phyloP scores from a whole-genome alignment of 495 filamentous ascomycete genomes.

The Penicillium roqueforti region DNA sequence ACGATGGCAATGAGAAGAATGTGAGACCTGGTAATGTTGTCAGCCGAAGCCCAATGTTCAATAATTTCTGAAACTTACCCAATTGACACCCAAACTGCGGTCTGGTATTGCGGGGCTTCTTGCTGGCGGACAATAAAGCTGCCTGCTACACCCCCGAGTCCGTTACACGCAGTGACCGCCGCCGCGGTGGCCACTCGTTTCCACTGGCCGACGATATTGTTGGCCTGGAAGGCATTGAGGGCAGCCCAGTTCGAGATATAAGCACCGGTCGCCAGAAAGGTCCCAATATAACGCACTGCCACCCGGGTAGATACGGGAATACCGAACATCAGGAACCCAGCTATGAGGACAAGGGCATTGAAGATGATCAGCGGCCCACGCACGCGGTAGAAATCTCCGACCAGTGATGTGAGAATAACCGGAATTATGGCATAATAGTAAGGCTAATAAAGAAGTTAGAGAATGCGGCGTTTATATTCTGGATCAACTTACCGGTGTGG shows the following conservation, averaged over 20 bases:
- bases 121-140: constrained; percentile 66
- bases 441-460: constrained; percentile 35
- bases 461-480: background rate
- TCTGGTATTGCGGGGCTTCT: constrained; percentile 52
- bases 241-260: constrained; percentile 81
- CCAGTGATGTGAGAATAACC: constrained; percentile 62
- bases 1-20: constrained; percentile 63
- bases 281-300: constrained; percentile 67
- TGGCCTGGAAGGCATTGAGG: constrained; percentile 66
- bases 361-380: constrained; percentile 68
- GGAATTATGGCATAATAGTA: constrained; percentile 75
- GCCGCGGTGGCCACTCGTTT: constrained; percentile 70
- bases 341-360: constrained; percentile 67
- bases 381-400: constrained; percentile 61
- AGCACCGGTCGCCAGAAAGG: constrained; percentile 70
- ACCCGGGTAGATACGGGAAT: constrained; percentile 56
- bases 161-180: constrained; percentile 65
- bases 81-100: constrained; percentile 11
- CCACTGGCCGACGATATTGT: constrained; percentile 72
- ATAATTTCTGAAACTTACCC: background rate
- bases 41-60: constrained; percentile 20
- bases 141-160: constrained; percentile 70
- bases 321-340: constrained; percentile 70
- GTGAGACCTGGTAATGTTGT: constrained; percentile 46
- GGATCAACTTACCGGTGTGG: constrained; percentile 50